Percentiles rank a stretch among this genome's conserved stretches.
Conservation (phyloP, 192 early-diverging fungal species). For the Coemansia sp. region DNA sequence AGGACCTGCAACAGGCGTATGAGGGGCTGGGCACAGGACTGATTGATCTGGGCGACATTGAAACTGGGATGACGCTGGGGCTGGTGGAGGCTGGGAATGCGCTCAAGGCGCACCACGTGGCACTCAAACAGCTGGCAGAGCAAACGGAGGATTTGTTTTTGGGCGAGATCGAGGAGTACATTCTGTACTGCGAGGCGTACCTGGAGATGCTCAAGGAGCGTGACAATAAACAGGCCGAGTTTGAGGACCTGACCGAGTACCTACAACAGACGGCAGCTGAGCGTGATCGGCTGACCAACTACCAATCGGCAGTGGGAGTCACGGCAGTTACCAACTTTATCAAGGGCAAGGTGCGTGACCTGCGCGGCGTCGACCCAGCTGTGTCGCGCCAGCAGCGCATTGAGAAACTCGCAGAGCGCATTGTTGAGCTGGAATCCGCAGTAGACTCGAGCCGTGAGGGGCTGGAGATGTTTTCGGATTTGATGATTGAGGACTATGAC, state of each 20-base stretch:
- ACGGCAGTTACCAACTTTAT: slow-evolving; percentile 71
- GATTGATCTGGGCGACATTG: slow-evolving; percentile 73
- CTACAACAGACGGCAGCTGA: slow-evolving; percentile 71
- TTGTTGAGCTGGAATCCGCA: slow-evolving; percentile 76
- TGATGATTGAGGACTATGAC: slow-evolving; percentile 80
- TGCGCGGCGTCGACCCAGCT: slow-evolving; percentile 84
- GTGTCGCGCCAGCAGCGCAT: slow-evolving; percentile 77
- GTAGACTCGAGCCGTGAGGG: slow-evolving; percentile 75
- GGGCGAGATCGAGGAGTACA: slow-evolving; percentile 80
- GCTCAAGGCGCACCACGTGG: slow-evolving; percentile 63
- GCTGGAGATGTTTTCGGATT: slow-evolving; percentile 70
- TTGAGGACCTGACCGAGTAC: slow-evolving; percentile 82
- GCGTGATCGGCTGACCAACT: slow-evolving; percentile 67
- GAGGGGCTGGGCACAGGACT: slow-evolving; percentile 77
- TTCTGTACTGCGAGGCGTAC: slow-evolving; percentile 56
- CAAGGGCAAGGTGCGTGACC: slow-evolving; percentile 84
- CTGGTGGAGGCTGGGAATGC: slow-evolving; percentile 76
- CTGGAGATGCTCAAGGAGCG: slow-evolving; percentile 72
- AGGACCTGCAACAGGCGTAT: slow-evolving; percentile 77
- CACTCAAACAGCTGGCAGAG: slow-evolving; percentile 68
- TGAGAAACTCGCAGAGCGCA: slow-evolving; percentile 67
- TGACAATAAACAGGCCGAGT: slow-evolving; percentile 96
- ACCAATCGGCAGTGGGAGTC: slow-evolving; percentile 59
- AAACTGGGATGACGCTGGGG: slow-evolving; percentile 78
- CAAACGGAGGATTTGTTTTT: slow-evolving; percentile 62